A percentile compares a stretch with the other conserved stretches of the same genome.
These are phyloP conservation scores for Lachnellula willkommii DNA, from an alignment of 2,329 filamentous ascomycete genomes.

Conservation along the genomic window DNA sequence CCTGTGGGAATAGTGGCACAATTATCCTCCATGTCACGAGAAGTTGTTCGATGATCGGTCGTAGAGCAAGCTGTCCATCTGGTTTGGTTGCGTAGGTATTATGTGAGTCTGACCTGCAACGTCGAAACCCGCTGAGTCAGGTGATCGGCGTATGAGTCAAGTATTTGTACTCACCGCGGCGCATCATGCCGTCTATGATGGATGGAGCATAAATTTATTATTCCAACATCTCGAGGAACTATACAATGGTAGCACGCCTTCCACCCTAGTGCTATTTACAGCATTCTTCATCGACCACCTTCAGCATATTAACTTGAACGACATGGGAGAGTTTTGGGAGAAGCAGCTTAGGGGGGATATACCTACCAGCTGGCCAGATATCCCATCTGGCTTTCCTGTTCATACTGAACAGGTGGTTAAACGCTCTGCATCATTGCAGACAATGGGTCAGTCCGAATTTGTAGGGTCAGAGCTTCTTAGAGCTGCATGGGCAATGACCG, in stretches of 20 bases:
- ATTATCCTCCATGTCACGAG: too few species aligned
- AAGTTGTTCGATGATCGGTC: too few species aligned
- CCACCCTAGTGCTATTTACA: conserved; percentile 34
- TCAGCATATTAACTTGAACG: conserved; percentile 34
- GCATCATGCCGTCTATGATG: conserved; percentile 52
- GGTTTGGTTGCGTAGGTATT: too few species aligned
- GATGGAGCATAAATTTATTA: conserved; percentile 39
- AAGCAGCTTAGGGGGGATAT: conserved; percentile 37
- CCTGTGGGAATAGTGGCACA: too few species aligned
- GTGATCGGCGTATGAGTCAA: too few species aligned
- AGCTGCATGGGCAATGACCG: conserved; percentile 36
- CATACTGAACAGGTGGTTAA: conserved; percentile 31
- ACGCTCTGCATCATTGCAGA: conserved; percentile 30
- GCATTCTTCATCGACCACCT: conserved; percentile 42
- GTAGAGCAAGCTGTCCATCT: too few species aligned
- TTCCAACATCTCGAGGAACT: conserved; percentile 21
- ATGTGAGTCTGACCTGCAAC: too few species aligned
- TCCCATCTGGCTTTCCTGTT: conserved; percentile 24
- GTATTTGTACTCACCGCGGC: conserved; percentile 39
- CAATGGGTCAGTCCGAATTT: conserved; percentile 33
- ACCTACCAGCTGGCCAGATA: neutral
- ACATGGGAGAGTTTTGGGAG: conserved; percentile 42
- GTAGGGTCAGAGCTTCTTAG: conserved; percentile 5
- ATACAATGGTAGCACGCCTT: conserved; percentile 14
- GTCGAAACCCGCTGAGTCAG: too few species aligned